Conservation (phyloP, 1,139 yeast genomes). For the Yamadazyma dendronema region DNA sequence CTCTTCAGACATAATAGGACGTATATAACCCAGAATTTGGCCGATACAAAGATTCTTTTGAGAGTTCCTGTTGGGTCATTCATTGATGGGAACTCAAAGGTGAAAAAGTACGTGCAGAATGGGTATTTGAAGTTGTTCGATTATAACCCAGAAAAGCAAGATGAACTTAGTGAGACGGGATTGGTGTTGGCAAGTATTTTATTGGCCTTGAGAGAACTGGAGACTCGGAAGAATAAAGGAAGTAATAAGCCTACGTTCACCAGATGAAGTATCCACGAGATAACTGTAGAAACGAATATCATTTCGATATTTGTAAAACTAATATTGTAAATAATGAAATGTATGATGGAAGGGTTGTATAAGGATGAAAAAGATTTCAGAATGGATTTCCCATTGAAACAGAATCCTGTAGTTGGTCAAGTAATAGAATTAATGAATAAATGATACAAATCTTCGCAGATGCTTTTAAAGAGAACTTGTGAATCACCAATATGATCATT, state of each 20-base stretch:
- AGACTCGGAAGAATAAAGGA: conserved; percentile 37
- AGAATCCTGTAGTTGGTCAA: too few species aligned
- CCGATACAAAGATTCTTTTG: conserved; percentile 12
- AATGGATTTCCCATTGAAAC: too few species aligned
- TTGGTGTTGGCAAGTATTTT: conserved; percentile 29
- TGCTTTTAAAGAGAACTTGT: too few species aligned
- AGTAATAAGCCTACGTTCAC: conserved; percentile 24
- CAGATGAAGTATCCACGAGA: not conserved
- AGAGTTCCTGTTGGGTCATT: conserved; percentile 32
- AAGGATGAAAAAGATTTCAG: too few species aligned
- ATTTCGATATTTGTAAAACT: too few species aligned
- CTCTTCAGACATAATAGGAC: conserved; percentile 16
- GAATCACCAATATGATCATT: too few species aligned
- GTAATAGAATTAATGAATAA: too few species aligned
- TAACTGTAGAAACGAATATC: not conserved
- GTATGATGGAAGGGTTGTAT: too few species aligned
- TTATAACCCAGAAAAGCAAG: conserved; percentile 4
- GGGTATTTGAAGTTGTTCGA: conserved; percentile 34
- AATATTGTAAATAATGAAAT: too few species aligned
- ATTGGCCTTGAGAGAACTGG: conserved; percentile 39
- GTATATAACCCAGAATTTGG: conserved; percentile 11
- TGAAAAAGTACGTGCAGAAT: conserved; percentile 22
- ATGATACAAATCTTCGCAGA: too few species aligned
- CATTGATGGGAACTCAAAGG: conserved; percentile 28
- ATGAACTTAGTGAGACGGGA: conserved; percentile 21